These are phyloP conservation scores for Gossypium gossypioides DNA, from an alignment of 441 rosid species.

Conservation along the genomic window DNA sequence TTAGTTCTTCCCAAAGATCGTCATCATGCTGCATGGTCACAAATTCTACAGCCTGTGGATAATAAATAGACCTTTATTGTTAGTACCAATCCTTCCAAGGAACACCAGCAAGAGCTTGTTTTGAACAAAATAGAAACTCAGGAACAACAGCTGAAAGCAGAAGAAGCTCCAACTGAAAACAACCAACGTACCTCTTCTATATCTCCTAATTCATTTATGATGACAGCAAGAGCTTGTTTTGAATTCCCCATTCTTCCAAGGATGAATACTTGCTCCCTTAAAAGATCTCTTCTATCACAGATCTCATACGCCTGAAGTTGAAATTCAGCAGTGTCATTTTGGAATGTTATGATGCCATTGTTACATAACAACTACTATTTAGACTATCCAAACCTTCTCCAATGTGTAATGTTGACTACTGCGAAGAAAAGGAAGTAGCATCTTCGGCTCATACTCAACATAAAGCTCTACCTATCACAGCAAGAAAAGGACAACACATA, in stretches of 20 bases:
- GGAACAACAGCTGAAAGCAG: slow-evolving; percentile 10
- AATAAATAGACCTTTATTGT: slow-evolving; percentile 9
- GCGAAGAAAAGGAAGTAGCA: slow-evolving; percentile 95
- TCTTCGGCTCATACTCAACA: slow-evolving; percentile 84
- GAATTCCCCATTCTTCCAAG: slow-evolving; percentile 98
- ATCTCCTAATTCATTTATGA: slow-evolving; percentile 81
- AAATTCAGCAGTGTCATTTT: slow-evolving; percentile 21
- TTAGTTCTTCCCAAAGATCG: slow-evolving; percentile 96
- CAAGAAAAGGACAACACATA: neutral
- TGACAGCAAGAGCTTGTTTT: slow-evolving; percentile 79
- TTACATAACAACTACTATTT: slow-evolving; percentile 8
- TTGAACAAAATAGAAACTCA: neutral
- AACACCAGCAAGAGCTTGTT: too few species aligned
- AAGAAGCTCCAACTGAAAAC: slow-evolving; percentile 11
- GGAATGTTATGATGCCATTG: slow-evolving; percentile 6
- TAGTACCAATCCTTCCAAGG: neutral
- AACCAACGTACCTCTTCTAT: slow-evolving; percentile 70
- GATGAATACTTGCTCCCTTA: slow-evolving; percentile 90
- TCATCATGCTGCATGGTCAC: slow-evolving; percentile 95
- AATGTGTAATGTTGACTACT: slow-evolving; percentile 95
- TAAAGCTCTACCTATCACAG: slow-evolving; percentile 77
- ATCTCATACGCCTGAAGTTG: slow-evolving; percentile 75
- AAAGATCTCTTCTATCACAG: slow-evolving; percentile 66
- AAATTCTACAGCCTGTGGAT: slow-evolving; percentile 91
- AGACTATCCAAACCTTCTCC: slow-evolving; percentile 62